phyloP scores from a whole-genome alignment of 441 rosid species.

The Erysimum pusillum region DNA sequence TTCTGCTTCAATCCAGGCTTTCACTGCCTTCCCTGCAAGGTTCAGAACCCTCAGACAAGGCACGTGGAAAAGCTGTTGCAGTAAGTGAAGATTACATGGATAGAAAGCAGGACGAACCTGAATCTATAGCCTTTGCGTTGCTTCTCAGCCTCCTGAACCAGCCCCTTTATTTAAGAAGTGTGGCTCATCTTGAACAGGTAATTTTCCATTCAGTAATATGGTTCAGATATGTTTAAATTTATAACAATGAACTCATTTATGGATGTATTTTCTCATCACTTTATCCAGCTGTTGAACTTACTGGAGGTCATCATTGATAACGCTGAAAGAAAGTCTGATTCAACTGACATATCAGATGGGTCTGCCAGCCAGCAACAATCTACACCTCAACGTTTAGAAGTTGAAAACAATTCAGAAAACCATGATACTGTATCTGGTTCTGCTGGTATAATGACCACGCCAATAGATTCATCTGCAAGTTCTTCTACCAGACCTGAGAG shows the following conservation, averaged over 20 bases:
- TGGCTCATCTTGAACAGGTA: constrained; percentile 99
- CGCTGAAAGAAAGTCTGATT: constrained; percentile 70
- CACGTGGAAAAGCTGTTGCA: constrained; percentile 80
- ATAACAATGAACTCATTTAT: constrained; percentile 17
- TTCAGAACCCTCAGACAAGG: constrained; percentile 52
- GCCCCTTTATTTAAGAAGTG: constrained; percentile 92
- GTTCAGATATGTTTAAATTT: constrained; percentile 17
- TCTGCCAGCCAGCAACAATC: constrained; percentile 59
- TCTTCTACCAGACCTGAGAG: constrained; percentile 56
- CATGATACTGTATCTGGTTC: constrained; percentile 52
- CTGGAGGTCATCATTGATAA: constrained; percentile 88
- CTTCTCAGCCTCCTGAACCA: constrained; percentile 94
- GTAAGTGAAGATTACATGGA: constrained; percentile 59
- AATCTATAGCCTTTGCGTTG: constrained; percentile 69
- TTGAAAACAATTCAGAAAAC: constrained; percentile 54
- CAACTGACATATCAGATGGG: constrained; percentile 60
- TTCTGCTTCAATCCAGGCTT: constrained; percentile 79
- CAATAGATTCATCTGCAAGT: constrained; percentile 56
- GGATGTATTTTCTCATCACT: constrained; percentile 21
- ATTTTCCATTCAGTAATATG: constrained; percentile 21
- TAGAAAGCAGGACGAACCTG: constrained; percentile 54
- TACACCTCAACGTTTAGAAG: constrained; percentile 57
- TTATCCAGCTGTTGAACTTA: constrained; percentile 86
- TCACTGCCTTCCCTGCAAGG: constrained; percentile 59
- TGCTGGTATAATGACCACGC: constrained; percentile 55